These are phyloP conservation scores for Aspergillus viridinutans DNA, from an alignment of 2,329 filamentous ascomycete genomes.

Conservation along the genomic window DNA sequence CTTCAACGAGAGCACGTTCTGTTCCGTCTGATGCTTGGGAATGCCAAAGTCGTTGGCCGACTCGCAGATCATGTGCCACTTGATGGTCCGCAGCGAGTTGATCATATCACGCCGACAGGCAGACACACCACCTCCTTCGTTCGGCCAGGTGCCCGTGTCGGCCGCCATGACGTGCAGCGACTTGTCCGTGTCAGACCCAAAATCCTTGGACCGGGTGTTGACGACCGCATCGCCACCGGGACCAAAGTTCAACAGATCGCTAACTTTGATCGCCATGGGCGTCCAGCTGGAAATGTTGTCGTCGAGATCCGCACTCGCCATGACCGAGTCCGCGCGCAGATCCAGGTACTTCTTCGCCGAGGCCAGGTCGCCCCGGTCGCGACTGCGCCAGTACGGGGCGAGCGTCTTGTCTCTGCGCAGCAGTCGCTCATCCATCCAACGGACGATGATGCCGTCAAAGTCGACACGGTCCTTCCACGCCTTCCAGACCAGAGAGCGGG, in stretches of 20 bases:
- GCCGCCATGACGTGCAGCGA: constrained; percentile 50
- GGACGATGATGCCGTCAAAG: constrained; percentile 47
- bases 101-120: constrained; percentile 54
- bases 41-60: constrained; percentile 54
- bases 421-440: constrained; percentile 50
- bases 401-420: constrained; percentile 46
- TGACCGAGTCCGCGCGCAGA: constrained; percentile 47
- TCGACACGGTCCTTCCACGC: constrained; percentile 45
- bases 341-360: constrained; percentile 44
- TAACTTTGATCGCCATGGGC: constrained; percentile 48
- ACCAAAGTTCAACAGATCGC: constrained; percentile 50
- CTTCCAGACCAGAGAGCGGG: constrained; percentile 50
- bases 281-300: constrained; percentile 52
- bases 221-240: constrained; percentile 52
- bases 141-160: constrained; percentile 52
- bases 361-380: constrained; percentile 41
- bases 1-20: constrained; percentile 53
- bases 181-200: constrained; percentile 47
- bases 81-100: constrained; percentile 51
- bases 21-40: constrained; percentile 53
- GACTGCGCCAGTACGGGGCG: constrained; percentile 43
- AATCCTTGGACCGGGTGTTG: constrained; percentile 46
- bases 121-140: constrained; percentile 52
- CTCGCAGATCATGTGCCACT: constrained; percentile 54
- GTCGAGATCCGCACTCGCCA: constrained; percentile 50